These are phyloP conservation scores for Russula vinacea DNA, from an alignment of 768 basidiomycete species.

Conservation along the genomic window DNA sequence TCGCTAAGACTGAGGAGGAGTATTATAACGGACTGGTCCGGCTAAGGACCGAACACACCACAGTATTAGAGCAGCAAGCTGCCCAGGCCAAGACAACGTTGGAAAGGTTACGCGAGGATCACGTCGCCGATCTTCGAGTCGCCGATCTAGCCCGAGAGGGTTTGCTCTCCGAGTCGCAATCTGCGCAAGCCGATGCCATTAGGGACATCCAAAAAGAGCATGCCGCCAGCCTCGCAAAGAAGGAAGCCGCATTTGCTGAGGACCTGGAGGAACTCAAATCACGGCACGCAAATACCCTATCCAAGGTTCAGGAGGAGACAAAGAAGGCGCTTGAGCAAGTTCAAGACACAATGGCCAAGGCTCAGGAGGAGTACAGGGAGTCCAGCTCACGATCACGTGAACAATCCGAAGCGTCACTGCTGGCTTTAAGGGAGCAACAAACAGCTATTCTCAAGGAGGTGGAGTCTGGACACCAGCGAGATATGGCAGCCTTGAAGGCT, in stretches of 20 bases:
- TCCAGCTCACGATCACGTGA: constrained; percentile 41
- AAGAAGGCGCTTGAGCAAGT: constrained; percentile 50
- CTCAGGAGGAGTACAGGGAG: constrained; percentile 44
- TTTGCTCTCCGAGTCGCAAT: constrained; percentile 69
- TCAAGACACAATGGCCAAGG: constrained; percentile 43
- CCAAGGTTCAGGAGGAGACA: constrained; percentile 55
- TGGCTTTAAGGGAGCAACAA: constrained; percentile 53
- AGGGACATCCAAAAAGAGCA: constrained; percentile 72
- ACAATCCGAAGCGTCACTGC: constrained; percentile 50
- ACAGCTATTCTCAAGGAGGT: constrained; percentile 52
- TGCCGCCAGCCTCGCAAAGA: constrained; percentile 57
- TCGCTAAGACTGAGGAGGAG: constrained; percentile 73
- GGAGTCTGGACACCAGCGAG: constrained; percentile 54
- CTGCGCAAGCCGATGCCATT: constrained; percentile 58
- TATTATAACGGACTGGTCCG: constrained; percentile 79
- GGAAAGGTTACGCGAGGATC: constrained; percentile 74
- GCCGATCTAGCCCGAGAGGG: constrained; percentile 74
- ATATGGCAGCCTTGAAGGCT: constrained; percentile 48
- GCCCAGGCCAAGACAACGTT: constrained; percentile 58
- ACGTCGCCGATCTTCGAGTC: constrained; percentile 68
- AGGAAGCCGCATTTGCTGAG: constrained; percentile 61
- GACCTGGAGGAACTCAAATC: constrained; percentile 64
- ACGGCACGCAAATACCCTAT: constrained; percentile 55
- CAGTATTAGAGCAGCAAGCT: constrained; percentile 58
- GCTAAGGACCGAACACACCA: constrained; percentile 67